Evolutionary conservation across 2,329 filamentous ascomycete genomes (phyloP).

Genomic region (Alternaria conjuncta): DNA sequence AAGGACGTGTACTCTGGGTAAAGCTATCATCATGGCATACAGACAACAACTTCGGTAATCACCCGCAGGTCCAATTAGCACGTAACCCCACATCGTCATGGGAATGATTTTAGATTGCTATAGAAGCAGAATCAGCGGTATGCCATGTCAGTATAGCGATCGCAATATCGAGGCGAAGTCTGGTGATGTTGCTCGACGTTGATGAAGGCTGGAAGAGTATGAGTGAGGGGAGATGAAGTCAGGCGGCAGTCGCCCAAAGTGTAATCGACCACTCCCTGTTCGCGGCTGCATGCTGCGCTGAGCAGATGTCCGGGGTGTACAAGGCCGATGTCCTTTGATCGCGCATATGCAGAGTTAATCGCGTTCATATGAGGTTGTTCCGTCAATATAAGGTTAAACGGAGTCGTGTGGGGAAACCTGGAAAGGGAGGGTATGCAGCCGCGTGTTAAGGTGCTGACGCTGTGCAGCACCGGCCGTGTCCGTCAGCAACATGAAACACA

Average conservation of each 20-base stretch:
- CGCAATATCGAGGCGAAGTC: neutral
- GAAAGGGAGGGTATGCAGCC: conserved; percentile 5
- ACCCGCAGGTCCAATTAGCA: neutral
- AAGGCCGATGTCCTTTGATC: neutral
- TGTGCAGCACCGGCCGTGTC: neutral
- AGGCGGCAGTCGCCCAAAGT: neutral
- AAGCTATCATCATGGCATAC: neutral
- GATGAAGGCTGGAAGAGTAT: neutral
- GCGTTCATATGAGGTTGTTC: conserved; percentile 1
- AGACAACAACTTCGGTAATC: neutral
- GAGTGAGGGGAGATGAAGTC: neutral
- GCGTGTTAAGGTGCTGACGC: conserved; percentile 4
- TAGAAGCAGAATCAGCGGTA: neutral
- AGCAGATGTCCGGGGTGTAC: neutral
- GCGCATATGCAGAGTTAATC: neutral
- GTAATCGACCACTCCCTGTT: neutral
- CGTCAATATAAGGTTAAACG: conserved; percentile 13
- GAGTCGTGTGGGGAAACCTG: neutral
- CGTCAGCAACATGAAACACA: conserved; percentile 12
- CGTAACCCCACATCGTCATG: conserved; percentile 2
- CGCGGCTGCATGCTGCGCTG: neutral
- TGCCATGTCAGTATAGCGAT: neutral
- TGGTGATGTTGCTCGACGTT: neutral
- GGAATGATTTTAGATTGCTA: neutral
- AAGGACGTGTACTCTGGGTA: neutral